Conservation (phyloP, 495 filamentous ascomycete genomes). For the Daldinia grandis region DNA sequence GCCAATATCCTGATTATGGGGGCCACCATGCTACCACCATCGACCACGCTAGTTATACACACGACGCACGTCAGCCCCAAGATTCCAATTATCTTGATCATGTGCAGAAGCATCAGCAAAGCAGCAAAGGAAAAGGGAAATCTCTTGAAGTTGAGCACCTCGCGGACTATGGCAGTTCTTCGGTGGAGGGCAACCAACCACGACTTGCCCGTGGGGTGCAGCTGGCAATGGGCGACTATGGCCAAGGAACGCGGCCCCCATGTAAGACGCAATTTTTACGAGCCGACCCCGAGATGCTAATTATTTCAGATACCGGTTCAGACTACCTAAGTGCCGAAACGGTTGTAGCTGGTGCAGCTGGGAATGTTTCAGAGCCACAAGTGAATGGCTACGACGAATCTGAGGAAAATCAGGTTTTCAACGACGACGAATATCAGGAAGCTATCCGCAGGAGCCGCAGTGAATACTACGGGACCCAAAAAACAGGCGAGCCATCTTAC, state of each 20-base stretch:
- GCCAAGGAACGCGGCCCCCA: constrained; percentile 23
- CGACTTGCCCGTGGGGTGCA: constrained; percentile 1
- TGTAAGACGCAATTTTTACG: constrained; percentile 15
- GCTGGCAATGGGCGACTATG: constrained; percentile 13
- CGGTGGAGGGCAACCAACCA: constrained; percentile 3
- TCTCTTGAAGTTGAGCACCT: constrained; percentile 15
- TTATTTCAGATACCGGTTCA: constrained; percentile 22
- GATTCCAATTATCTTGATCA: constrained; percentile 29
- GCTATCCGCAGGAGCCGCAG: constrained; percentile 34
- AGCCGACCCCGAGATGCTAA: constrained; percentile 10
- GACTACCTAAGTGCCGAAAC: constrained; percentile 11
- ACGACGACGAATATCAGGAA: constrained; percentile 35
- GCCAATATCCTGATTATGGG: constrained; percentile 26
- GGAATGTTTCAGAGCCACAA: constrained; percentile 8
- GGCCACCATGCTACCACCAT: constrained; percentile 22
- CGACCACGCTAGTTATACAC: constrained; percentile 40
- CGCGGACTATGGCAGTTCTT: constrained; percentile 22
- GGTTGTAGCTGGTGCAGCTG: neutral
- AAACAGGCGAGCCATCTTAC: constrained; percentile 32
- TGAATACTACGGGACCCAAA: constrained; percentile 26
- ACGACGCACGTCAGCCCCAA: constrained; percentile 30
- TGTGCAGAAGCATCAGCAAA: constrained; percentile 26
- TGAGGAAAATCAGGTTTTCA: constrained; percentile 10
- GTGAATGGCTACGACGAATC: constrained; percentile 21
- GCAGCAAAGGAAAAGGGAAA: constrained; percentile 41